phyloP scores from a whole-genome alignment of 768 basidiomycete genomes.

The Lactarius evosmus region DNA sequence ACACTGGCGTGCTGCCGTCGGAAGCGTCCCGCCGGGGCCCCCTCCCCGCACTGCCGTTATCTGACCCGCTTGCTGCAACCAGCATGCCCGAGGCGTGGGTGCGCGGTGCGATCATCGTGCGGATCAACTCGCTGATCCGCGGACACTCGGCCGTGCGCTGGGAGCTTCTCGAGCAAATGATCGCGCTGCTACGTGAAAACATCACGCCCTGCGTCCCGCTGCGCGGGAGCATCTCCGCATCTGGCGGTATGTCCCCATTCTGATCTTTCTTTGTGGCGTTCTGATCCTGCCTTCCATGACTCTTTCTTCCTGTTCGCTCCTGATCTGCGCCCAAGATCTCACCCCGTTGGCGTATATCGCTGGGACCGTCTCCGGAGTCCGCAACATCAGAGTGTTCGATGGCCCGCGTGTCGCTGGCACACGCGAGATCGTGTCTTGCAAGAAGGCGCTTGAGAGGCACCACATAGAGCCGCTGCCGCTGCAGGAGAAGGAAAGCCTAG shows the following conservation, averaged over 20 bases:
- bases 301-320: background rate
- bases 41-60: constrained; percentile 59
- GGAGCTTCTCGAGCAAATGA: constrained; percentile 78
- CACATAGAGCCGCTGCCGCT: constrained; percentile 62
- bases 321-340: constrained; percentile 23
- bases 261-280: background rate
- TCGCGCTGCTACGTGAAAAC: constrained; percentile 61
- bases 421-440: constrained; percentile 50
- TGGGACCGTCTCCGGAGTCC: constrained; percentile 73
- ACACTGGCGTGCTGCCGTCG: constrained; percentile 69
- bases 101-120: constrained; percentile 82
- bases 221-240: constrained; percentile 79
- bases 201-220: constrained; percentile 82
- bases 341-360: constrained; percentile 40
- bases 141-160: constrained; percentile 85
- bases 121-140: constrained; percentile 85
- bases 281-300: background rate
- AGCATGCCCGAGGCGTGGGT: constrained; percentile 88
- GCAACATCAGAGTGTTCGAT: constrained; percentile 70
- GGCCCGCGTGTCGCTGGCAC: constrained; percentile 47
- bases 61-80: constrained; percentile 60
- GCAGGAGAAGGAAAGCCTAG: constrained; percentile 72
- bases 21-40: constrained; percentile 30
- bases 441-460: constrained; percentile 56
- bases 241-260: constrained; percentile 53